These are phyloP conservation scores for Huntiella decipiens DNA, from an alignment of 2,329 filamentous ascomycete species.

Conservation along the genomic window DNA sequence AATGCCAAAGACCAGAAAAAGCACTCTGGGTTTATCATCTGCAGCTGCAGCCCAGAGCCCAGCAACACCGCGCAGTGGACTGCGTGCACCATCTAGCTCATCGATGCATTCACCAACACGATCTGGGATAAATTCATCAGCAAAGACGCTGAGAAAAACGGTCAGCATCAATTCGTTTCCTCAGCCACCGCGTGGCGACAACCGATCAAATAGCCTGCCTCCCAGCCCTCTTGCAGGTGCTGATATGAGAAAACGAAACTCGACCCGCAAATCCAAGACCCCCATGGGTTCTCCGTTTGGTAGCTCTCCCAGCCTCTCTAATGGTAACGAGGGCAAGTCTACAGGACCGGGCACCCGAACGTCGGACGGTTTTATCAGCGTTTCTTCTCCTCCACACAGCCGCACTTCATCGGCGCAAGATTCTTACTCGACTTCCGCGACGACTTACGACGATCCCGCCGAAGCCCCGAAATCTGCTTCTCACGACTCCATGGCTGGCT, in stretches of 20 bases:
- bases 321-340: slow-evolving; percentile 60
- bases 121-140: slow-evolving; percentile 35
- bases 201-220: slow-evolving; percentile 39
- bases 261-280: slow-evolving; percentile 34
- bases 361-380: slow-evolving; percentile 56
- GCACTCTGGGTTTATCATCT: slow-evolving; percentile 26
- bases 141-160: slow-evolving; percentile 62
- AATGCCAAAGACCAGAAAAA: slow-evolving; percentile 52
- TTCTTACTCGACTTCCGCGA: slow-evolving; percentile 78
- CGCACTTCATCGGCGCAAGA: slow-evolving; percentile 82
- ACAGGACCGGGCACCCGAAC: slow-evolving; percentile 45
- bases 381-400: slow-evolving; percentile 71
- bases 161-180: slow-evolving; percentile 91
- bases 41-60: slow-evolving; percentile 22
- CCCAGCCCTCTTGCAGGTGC: slow-evolving; percentile 40
- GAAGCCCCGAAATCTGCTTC: slow-evolving; percentile 27
- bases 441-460: slow-evolving; percentile 64
- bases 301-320: slow-evolving; percentile 54
- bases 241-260: slow-evolving; percentile 20
- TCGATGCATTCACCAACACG: slow-evolving; percentile 28
- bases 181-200: slow-evolving; percentile 57
- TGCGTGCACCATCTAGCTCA: slow-evolving; percentile 40
- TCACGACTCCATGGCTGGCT: slow-evolving; percentile 17
- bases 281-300: slow-evolving; percentile 32
- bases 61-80: slow-evolving; percentile 34